phyloP scores from a whole-genome alignment of 805 yeast species.

The Tetrapisispora namnaoensis region DNA sequence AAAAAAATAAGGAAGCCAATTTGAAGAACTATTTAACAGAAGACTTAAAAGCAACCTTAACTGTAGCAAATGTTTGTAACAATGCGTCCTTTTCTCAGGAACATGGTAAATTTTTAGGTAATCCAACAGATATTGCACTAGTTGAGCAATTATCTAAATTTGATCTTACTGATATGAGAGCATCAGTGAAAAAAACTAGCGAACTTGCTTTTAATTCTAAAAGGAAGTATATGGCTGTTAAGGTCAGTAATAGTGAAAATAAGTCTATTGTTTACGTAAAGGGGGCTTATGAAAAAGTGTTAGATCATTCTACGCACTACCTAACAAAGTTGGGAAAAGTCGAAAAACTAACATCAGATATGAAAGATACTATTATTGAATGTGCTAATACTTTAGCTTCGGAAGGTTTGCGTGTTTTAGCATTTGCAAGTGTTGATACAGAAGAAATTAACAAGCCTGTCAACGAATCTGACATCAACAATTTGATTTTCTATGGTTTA shows the following conservation, averaged over 20 bases:
- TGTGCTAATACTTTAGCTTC: constrained; percentile 60
- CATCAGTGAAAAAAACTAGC: constrained; percentile 41
- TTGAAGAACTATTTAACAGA: constrained; percentile 37
- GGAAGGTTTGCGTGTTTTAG: constrained; percentile 80
- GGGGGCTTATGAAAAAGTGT: constrained; percentile 80
- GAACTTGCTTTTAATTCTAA: constrained; percentile 81
- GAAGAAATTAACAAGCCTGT: constrained; percentile 21
- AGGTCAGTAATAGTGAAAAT: constrained; percentile 45
- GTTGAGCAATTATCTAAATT: constrained; percentile 64
- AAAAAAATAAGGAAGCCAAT: constrained; percentile 35
- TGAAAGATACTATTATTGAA: constrained; percentile 38
- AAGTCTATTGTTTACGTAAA: constrained; percentile 60
- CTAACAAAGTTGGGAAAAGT: constrained; percentile 48
- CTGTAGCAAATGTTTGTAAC: constrained; percentile 65
- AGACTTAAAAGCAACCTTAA: constrained; percentile 48
- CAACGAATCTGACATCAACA: constrained; percentile 39
- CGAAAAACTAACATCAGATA: constrained; percentile 46
- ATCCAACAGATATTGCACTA: constrained; percentile 91
- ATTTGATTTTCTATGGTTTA: constrained; percentile 71
- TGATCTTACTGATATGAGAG: constrained; percentile 62
- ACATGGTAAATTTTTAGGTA: constrained; percentile 67
- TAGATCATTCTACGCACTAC: constrained; percentile 52
- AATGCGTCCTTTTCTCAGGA: constrained; percentile 63
- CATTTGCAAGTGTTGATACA: constrained; percentile 52
- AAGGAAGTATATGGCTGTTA: constrained; percentile 86